Evolutionary conservation across 306 rosid genomes (phyloP).

Genomic region (Citrullus amarus): DNA sequence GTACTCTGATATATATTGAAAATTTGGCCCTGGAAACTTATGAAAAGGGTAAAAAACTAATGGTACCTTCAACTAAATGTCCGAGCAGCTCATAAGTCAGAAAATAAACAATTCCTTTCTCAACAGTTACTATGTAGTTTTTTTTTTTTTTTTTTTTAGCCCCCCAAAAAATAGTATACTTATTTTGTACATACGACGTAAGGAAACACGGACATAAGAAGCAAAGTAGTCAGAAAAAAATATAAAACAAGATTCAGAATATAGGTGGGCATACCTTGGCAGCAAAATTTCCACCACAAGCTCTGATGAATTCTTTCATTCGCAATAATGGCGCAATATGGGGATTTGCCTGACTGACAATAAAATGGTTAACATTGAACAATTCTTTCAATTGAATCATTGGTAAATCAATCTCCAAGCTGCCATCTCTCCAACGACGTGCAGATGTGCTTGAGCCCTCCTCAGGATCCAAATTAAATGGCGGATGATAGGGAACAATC

Average conservation of each 20-base stretch:
- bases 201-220: neutral
- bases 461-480: constrained; percentile 83
- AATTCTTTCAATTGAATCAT: constrained; percentile 91
- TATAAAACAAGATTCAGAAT: constrained; percentile 7
- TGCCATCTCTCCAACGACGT: constrained; percentile 96
- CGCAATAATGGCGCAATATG: constrained; percentile 86
- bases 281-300: constrained; percentile 81
- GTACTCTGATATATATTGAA: neutral
- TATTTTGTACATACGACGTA: neutral
- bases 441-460: constrained; percentile 48
- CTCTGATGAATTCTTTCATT: constrained; percentile 70
- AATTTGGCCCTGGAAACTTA: neutral
- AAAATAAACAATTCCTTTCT: neutral
- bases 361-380: constrained; percentile 91
- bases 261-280: constrained; percentile 59
- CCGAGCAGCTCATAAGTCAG: neutral
- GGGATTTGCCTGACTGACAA: constrained; percentile 95
- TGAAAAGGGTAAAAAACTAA: neutral
- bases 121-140: neutral
- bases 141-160: neutral
- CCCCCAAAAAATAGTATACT: neutral
- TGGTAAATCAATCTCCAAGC: constrained; percentile 97
- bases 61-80: neutral
- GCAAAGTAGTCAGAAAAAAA: neutral
- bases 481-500: constrained; percentile 91